Base-by-base conservation (phyloP, 2,329 filamentous ascomycete genomes). In the Scorias spongiosa region DNA sequence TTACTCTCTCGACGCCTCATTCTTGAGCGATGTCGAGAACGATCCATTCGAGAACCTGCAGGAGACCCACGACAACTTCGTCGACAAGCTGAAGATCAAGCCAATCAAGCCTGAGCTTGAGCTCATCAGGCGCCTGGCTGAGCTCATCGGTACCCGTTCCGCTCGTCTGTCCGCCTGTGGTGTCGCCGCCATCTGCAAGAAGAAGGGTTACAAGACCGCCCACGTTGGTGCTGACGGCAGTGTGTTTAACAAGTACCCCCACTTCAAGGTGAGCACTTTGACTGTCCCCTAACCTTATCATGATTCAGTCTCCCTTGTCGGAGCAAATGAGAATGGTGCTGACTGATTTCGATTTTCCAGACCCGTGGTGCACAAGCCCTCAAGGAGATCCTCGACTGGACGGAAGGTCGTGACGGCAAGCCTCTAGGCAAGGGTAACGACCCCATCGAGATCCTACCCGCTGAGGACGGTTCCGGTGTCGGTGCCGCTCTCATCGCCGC, bases 241-340 rank as follows among this genome's bases (percentile, higher is more conserved):
- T 14, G 89, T 98, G 44, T 98, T 98, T 71, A 95, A 94, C 74
- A 96, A 96, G 65, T 98, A 98, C 68, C 91, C 91, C 10, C 84
- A 94, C 67, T 98, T 98, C 76, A 95, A 95, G 73, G 54, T 57
- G 44, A 39, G 44, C n/a, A 10, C 7, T 15, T 2, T 17, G 17
- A 29, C 39, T 37, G 14, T 26, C 29, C 29, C 20, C 20, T 26
- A 4, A 26, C 7, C 20, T 2, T 2, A 42, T 10, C 17, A 29
- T 29, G 1, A 38, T 15, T 14, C 5, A 2, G 28, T 39, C n/a
- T n/a, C n/a, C n/a, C n/a, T n/a, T n/a, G n/a, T n/a, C n/a, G n/a
- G n/a, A n/a, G n/a, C n/a, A n/a, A n/a, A n/a, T n/a, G 14, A 9
- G 8, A 9, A 20, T 14, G 9, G 14, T 29, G 40, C 18, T 28